Evolutionary conservation across 179 eudicot genomes (phyloP), one percentile per base, ranked within the genome.

Genomic region (Heliamphora pulchella): DNA sequence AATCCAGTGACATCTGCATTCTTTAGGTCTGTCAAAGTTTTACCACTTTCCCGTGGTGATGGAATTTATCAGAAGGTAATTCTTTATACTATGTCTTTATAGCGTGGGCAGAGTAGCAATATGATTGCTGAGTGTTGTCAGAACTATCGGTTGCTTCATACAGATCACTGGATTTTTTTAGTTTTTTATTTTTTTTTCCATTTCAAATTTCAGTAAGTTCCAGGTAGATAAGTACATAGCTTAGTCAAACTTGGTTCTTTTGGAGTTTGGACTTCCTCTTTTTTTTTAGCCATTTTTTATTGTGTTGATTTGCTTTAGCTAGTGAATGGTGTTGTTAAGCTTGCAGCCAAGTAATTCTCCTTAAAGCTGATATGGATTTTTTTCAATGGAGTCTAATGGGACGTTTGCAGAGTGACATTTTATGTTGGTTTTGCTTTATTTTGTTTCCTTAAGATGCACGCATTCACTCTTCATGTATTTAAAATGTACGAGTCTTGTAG

Each of bases 41-140:
- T 94, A 63, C 97, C 97, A 69, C 93, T 94, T 82, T 86, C 97
- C 75, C 93, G 98, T 69, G 98, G 98, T 70, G 97, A 91, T 54
- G 98, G 98, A 69, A 87, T 94, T 85, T 91, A 94, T 85, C 98
- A 93, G 87, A 90, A 90, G 98, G 98, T 94, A 86, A 39, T 53
- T 72, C 75, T 9, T 51, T 31, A 22, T 46, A 71, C 3, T 54
- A 69, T 20, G 22, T 41, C n/a, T 68, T 31, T 15, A 41, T 50
- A 9, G 9, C 39, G 50, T 41, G n/a, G 55, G 39, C 61, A 13
- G 46, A 69, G 53, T 79, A n/a, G 44, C 44, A 46, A 8, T 70
- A 44, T 57, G 8, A 44, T 18, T 47, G 53, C 51, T 47, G 51
- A 48, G 1, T 31, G 48, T 7, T 18, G 13, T 11, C 20, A 22